These are phyloP conservation scores for Inga leiocalycina DNA, from an alignment of 306 rosid species.

Conservation along the genomic window DNA sequence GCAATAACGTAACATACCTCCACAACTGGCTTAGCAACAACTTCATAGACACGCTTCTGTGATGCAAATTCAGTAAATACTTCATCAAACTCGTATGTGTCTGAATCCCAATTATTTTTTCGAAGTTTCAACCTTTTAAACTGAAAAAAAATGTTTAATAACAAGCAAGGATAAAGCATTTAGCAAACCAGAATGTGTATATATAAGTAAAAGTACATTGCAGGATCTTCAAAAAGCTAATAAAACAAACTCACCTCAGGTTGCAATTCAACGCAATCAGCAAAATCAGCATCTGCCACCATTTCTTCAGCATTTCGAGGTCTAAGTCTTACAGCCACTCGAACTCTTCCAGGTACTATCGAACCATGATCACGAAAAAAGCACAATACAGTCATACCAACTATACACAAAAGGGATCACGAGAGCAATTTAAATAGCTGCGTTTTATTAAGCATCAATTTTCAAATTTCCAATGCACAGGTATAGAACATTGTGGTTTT, in stretches of 20 bases:
- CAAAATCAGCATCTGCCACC: conserved; percentile 88
- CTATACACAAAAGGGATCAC: neutral
- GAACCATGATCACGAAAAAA: conserved; percentile 9
- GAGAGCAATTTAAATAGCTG: neutral
- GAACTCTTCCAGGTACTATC: conserved; percentile 90
- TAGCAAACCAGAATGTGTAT: conserved; percentile 15
- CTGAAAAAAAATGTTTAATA: conserved; percentile 46
- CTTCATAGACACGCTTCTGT: conserved; percentile 97
- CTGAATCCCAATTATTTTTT: conserved; percentile 93
- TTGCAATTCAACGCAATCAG: conserved; percentile 90
- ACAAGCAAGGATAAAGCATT: conserved; percentile 15
- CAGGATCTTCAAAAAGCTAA: conserved; percentile 11
- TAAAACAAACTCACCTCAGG: conserved; percentile 66
- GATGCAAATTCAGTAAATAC: conserved; percentile 91
- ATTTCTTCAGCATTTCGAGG: conserved; percentile 86
- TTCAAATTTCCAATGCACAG: conserved; percentile 13
- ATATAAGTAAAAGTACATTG: conserved; percentile 11
- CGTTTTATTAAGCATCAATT: conserved; percentile 25
- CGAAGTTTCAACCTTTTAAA: conserved; percentile 92
- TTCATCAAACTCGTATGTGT: conserved; percentile 90
- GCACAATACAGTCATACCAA: conserved; percentile 24
- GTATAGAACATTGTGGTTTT: neutral
- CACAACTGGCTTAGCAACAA: conserved; percentile 98
- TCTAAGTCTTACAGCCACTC: conserved; percentile 91
- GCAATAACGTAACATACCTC: conserved; percentile 59